Conservation (phyloP, 1,284 basidiomycete species). For the Vanrija pseudolonga region DNA sequence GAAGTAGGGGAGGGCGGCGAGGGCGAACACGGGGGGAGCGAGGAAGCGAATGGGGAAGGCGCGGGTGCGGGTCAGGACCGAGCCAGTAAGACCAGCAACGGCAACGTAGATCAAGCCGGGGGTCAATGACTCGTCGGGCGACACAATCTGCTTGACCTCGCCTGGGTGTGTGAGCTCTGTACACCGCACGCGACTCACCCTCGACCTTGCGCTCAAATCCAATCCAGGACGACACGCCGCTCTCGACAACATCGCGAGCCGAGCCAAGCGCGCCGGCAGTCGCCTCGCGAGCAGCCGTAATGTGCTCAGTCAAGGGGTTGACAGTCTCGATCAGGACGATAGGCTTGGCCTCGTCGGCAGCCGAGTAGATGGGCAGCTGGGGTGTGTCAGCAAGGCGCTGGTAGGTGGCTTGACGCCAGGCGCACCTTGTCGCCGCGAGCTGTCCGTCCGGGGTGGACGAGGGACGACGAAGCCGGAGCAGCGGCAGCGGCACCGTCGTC, state of each 20-base stretch:
- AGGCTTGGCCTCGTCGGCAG: constrained; percentile 49
- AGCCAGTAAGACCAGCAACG: constrained; percentile 78
- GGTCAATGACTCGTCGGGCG: constrained; percentile 73
- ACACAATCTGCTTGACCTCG: constrained; percentile 74
- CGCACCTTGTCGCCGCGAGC: constrained; percentile 37
- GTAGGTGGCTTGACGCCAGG: neutral
- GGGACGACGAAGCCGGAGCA: neutral
- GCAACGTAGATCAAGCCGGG: constrained; percentile 84
- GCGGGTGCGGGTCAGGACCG: constrained; percentile 77
- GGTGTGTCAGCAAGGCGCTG: neutral
- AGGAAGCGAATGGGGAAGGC: constrained; percentile 61
- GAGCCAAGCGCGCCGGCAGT: constrained; percentile 57
- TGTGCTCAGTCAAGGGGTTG: constrained; percentile 66
- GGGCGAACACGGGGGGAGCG: constrained; percentile 66
- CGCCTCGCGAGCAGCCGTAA: constrained; percentile 62
- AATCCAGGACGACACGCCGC: constrained; percentile 72
- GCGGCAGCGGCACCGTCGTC: constrained; percentile 13
- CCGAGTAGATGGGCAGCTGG: constrained; percentile 76
- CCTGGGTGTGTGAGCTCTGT: constrained; percentile 50
- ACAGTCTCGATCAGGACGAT: constrained; percentile 68
- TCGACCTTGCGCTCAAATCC: constrained; percentile 74
- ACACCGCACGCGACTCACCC: constrained; percentile 56
- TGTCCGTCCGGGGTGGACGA: constrained; percentile 29
- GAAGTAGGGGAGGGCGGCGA: constrained; percentile 68
- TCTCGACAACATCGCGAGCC: constrained; percentile 63